Evolutionary conservation across 2,329 filamentous ascomycete genomes (phyloP), one percentile per base, ranked within the genome.

Genomic region (Kalaharituber pfeilii): DNA sequence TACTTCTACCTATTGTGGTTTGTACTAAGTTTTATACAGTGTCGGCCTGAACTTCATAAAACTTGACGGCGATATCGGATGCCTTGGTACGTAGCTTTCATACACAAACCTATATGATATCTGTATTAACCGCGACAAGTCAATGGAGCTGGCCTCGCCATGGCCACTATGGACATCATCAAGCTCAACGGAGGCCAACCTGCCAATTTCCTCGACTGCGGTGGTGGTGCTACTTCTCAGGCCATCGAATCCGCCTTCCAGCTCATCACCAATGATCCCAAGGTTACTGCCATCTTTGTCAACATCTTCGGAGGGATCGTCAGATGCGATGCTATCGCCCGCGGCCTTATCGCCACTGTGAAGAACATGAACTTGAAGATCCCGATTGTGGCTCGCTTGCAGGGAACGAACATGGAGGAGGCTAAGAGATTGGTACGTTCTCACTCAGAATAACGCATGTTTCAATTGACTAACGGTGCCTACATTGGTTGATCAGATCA

Each of bases 101-200:
- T n/a, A n/a, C n/a, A n/a, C n/a, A 30, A 50, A 18, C 13, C 13
- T 20, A 26, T 4, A 11, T 15, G 13, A 28, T 25, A 28, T n/a
- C n/a, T n/a, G n/a, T n/a, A n/a, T n/a, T n/a, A 24, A 25, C 25
- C n/a, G 42, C 58, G 62, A 24, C 51, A 20, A 65, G 91, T 98
- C 75, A 98, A 98, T 75, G 91, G 91, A 69, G 91, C 91, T 66
- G 91, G 91, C 75, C 84, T 98, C 63, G 91, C 91, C 73, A 98
- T 98, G 91, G 91, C 91, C 60, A 98, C 91, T 69, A 98, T 98
- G 91, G 91, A 98, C 72, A 96, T 98, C 71, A 98, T 98, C 79
- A 96, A 98, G 81, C 80, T 98, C 60, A 98, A 96, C 74, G 91
- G 91, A 65, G 91, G 91, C 61, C 76, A 80, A 67, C 91, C 91